Percentiles rank a stretch among this genome's conserved stretches.
phyloP scores from a whole-genome alignment of 441 rosid genomes.

The Pelargonium cotyledonis region DNA sequence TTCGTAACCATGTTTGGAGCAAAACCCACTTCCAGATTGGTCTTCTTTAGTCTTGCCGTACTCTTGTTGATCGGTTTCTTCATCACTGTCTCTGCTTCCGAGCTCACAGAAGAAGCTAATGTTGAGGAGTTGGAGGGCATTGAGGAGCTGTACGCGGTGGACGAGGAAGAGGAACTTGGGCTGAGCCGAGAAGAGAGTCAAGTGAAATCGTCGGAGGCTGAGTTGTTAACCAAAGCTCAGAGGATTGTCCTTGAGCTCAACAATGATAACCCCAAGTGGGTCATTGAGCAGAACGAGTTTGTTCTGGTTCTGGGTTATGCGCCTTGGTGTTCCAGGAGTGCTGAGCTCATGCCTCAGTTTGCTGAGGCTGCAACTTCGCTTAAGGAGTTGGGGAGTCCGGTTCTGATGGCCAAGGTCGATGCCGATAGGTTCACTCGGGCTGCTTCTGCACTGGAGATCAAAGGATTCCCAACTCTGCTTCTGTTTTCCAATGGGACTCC shows the following conservation, averaged over 20 bases:
- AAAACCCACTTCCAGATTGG: slow-evolving; percentile 42
- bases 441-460: slow-evolving; percentile 54
- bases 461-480: slow-evolving; percentile 76
- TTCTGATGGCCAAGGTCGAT: slow-evolving; percentile 82
- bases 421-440: slow-evolving; percentile 71
- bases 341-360: slow-evolving; percentile 89
- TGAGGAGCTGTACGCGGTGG: slow-evolving; percentile 56
- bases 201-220: slow-evolving; percentile 50
- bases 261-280: slow-evolving; percentile 44
- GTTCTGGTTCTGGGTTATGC: slow-evolving; percentile 77
- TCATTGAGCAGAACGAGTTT: slow-evolving; percentile 44
- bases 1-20: slow-evolving; percentile 24
- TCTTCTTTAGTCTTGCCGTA: slow-evolving; percentile 31
- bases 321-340: slow-evolving; percentile 87
- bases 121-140: slow-evolving; percentile 42
- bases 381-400: slow-evolving; percentile 45
- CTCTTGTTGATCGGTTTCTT: slow-evolving; percentile 32
- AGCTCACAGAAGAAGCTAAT: slow-evolving; percentile 24
- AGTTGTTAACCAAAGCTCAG: slow-evolving; percentile 68
- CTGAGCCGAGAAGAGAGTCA: slow-evolving; percentile 17
- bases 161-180: slow-evolving; percentile 42
- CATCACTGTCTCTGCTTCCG: slow-evolving; percentile 30
- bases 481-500: slow-evolving; percentile 68
- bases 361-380: slow-evolving; percentile 78
- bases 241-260: slow-evolving; percentile 74